phyloP scores from a whole-genome alignment of 2,329 filamentous ascomycete species.

The Boeremia exigua region DNA sequence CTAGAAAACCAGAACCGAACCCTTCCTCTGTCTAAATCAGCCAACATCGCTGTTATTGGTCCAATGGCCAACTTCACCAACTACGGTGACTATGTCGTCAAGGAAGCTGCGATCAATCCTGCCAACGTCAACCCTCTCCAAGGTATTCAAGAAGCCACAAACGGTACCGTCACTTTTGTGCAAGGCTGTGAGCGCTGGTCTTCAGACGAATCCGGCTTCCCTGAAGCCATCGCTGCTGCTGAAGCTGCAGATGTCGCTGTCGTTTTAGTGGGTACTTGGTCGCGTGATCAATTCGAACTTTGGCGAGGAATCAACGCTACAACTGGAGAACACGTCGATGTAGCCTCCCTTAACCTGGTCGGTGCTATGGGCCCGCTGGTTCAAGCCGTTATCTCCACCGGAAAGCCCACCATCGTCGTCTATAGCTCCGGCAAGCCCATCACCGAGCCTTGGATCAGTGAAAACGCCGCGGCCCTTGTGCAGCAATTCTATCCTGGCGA shows the following conservation, averaged over 20 bases:
- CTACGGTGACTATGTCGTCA: slow-evolving; percentile 78
- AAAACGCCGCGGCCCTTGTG: slow-evolving; percentile 67
- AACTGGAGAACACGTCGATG: slow-evolving; percentile 76
- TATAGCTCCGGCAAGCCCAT: slow-evolving; percentile 74
- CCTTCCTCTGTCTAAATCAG: slow-evolving; percentile 69
- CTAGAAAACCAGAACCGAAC: slow-evolving; percentile 72
- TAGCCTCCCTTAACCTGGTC: slow-evolving; percentile 68
- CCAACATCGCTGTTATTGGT: slow-evolving; percentile 75
- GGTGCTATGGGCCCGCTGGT: slow-evolving; percentile 73
- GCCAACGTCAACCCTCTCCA: slow-evolving; percentile 73
- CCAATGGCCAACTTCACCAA: slow-evolving; percentile 67
- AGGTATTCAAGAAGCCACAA: slow-evolving; percentile 66
- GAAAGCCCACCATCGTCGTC: slow-evolving; percentile 71
- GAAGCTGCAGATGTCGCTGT: slow-evolving; percentile 73
- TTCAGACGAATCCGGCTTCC: slow-evolving; percentile 70
- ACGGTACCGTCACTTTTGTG: slow-evolving; percentile 68
- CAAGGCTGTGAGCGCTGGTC: slow-evolving; percentile 78
- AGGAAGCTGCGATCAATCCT: slow-evolving; percentile 61
- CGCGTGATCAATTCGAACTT: slow-evolving; percentile 73
- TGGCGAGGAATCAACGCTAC: slow-evolving; percentile 75
- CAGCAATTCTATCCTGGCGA: slow-evolving; percentile 79
- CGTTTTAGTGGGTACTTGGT: slow-evolving; percentile 78
- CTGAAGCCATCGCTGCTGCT: slow-evolving; percentile 69
- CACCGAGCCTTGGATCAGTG: slow-evolving; percentile 74
- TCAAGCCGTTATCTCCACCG: slow-evolving; percentile 70